phyloP scores from a whole-genome alignment of 202 grass and related monocot genomes.

The Digitaria exilis region DNA sequence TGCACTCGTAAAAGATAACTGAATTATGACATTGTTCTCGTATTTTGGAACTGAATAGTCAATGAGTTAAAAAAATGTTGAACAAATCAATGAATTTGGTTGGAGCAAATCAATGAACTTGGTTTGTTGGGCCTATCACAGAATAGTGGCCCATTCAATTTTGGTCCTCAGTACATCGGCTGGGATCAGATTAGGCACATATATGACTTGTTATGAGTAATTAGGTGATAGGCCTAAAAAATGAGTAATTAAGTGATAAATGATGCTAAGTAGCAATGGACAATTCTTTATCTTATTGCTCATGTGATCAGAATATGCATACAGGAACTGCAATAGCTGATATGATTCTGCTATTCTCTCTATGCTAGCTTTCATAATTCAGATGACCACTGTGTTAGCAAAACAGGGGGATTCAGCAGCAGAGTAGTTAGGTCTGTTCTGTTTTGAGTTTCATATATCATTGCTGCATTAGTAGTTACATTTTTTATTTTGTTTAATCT shows the following conservation, averaged over 20 bases:
- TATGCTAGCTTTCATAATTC: background rate
- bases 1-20: background rate
- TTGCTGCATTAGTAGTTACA: background rate
- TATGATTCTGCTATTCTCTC: background rate
- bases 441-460: background rate
- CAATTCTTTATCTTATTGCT: background rate
- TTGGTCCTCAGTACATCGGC: background rate
- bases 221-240: too few relatives aligned
- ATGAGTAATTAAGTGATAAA: too few relatives aligned
- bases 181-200: background rate
- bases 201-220: background rate
- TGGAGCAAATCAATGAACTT: slow-evolving; percentile 5
- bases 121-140: background rate
- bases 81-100: background rate
- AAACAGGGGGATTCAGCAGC: background rate
- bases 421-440: background rate
- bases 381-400: background rate
- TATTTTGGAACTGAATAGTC: background rate
- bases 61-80: background rate
- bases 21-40: background rate
- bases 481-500: background rate
- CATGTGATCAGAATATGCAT: background rate
- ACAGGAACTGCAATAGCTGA: background rate
- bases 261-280: background rate
- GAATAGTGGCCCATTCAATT: background rate